Percentiles rank a stretch among this genome's conserved stretches.
These are phyloP conservation scores for Amanita rubescens DNA, from an alignment of 768 basidiomycete species.

Conservation along the genomic window DNA sequence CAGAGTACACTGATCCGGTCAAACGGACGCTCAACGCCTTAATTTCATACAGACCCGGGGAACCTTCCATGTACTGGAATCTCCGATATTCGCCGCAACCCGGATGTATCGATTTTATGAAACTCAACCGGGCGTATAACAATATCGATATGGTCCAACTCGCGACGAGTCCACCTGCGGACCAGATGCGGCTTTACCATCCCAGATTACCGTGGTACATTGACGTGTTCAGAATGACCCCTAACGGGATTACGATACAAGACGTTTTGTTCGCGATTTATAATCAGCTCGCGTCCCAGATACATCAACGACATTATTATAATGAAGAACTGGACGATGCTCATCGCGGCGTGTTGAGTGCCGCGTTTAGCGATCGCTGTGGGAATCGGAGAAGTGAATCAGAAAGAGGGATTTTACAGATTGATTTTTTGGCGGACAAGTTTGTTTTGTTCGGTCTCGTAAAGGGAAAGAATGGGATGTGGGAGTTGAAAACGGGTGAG, in stretches of 20 bases:
- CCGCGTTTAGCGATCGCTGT: slow-evolving; percentile 41
- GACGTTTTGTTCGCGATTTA: slow-evolving; percentile 47
- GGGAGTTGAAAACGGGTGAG: slow-evolving; percentile 52
- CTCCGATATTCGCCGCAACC: slow-evolving; percentile 32
- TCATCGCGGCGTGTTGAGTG: slow-evolving; percentile 35
- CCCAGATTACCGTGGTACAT: slow-evolving; percentile 60
- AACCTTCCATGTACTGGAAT: slow-evolving; percentile 40
- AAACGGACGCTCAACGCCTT: slow-evolving; percentile 25
- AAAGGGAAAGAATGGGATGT: slow-evolving; percentile 49
- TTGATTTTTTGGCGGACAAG: slow-evolving; percentile 55
- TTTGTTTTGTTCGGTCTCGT: slow-evolving; percentile 46
- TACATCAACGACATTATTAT: slow-evolving; percentile 47
- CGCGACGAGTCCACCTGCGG: slow-evolving; percentile 42
- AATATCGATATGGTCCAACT: slow-evolving; percentile 46
- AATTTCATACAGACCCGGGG: slow-evolving; percentile 19
- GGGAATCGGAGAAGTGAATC: slow-evolving; percentile 23
- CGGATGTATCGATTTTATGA: slow-evolving; percentile 34
- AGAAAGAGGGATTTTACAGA: slow-evolving; percentile 39
- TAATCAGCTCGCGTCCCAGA: slow-evolving; percentile 33
- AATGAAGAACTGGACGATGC: slow-evolving; percentile 46
- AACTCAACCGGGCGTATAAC: slow-evolving; percentile 34
- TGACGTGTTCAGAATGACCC: slow-evolving; percentile 40
- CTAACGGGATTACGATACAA: slow-evolving; percentile 49
- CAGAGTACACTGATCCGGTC: slow-evolving; percentile 23
- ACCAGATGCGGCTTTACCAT: slow-evolving; percentile 49